phyloP scores from a whole-genome alignment of 352 stramenopile species.

The Phytopythium mirpurense region DNA sequence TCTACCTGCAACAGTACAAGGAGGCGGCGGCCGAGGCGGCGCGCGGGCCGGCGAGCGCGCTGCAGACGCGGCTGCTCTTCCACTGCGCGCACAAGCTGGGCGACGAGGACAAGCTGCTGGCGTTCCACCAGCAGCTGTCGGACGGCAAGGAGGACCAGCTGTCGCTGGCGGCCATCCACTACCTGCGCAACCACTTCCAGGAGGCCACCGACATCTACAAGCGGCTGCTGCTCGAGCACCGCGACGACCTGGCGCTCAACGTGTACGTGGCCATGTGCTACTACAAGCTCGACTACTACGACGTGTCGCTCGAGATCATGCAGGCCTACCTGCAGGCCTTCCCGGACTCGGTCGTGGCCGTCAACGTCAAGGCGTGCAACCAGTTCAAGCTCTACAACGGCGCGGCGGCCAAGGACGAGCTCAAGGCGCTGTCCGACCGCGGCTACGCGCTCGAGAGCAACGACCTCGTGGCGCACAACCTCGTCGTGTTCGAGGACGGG shows the following conservation, averaged over 20 bases:
- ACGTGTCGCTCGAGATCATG: slow-evolving; percentile 96
- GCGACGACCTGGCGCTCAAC: slow-evolving; percentile 95
- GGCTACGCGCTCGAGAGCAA: slow-evolving; percentile 89
- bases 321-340: slow-evolving; percentile 92
- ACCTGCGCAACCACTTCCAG: slow-evolving; percentile 93
- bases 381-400: slow-evolving; percentile 97
- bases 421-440: slow-evolving; percentile 89
- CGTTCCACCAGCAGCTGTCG: slow-evolving; percentile 92
- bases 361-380: slow-evolving; percentile 98
- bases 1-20: slow-evolving; percentile 91
- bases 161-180: slow-evolving; percentile 95
- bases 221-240: slow-evolving; percentile 90
- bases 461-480: slow-evolving; percentile 95
- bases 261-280: slow-evolving; percentile 99
- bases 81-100: slow-evolving; percentile 91
- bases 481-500: slow-evolving; percentile 94
- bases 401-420: slow-evolving; percentile 91
- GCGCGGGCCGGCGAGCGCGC: slow-evolving; percentile 46
- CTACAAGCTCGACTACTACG: slow-evolving; percentile 98
- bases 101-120: slow-evolving; percentile 93
- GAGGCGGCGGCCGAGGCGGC: slow-evolving; percentile 79
- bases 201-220: slow-evolving; percentile 97
- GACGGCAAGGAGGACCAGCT: slow-evolving; percentile 93
- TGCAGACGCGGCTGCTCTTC: slow-evolving; percentile 94
- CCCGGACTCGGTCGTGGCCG: slow-evolving; percentile 88